Base-by-base conservation (phyloP, 768 basidiomycete genomes). In the Panus rudis region DNA sequence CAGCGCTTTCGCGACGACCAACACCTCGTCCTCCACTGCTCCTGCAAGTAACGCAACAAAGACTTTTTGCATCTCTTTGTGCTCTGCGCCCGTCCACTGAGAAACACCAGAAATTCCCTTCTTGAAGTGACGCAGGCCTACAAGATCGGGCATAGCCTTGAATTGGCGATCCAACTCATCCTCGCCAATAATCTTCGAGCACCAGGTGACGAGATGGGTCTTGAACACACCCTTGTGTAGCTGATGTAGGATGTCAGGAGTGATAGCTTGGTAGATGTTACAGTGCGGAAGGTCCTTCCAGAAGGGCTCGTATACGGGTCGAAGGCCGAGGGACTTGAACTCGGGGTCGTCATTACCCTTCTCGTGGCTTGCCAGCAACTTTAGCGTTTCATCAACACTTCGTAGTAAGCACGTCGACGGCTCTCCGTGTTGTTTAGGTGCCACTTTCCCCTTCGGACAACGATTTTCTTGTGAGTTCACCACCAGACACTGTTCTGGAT, bases 61-160 rank as follows among this genome's bases (percentile, higher is more conserved):
- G 2, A 59, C 43, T 17, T 50, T 43, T 43, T 52, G 38, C 42
- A 54, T 52, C 16, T 55, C 51, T 30, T 69, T 68, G 34, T 63
- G 54, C 48, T 73, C 68, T 0, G 47, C 53, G 1, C 69, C 69
- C 0, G 68, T 70, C 67, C 67, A 69, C 43, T 72, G 69, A 6
- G 61, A 53, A 2, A 64, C 53, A 2, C 45, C 35, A 1, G 63
- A 67, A 16, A 73, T 69, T 0, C 70, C 71, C 14, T 63, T 65
- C 20, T 59, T 57, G 55, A 73, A 71, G 42, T 68, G 63, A 0
- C 64, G 61, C 2, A 70, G 42, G 1, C 58, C 55, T 38, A 54
- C 58, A 46, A 51, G 55, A 62, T 61, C 17, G 67, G 45, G 3
- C 53, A 42, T 4, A 53, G 51, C 43, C 62, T 62, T 0, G 61